phyloP scores from a whole-genome alignment of 495 filamentous ascomycete genomes.

The Evernia prunastri region DNA sequence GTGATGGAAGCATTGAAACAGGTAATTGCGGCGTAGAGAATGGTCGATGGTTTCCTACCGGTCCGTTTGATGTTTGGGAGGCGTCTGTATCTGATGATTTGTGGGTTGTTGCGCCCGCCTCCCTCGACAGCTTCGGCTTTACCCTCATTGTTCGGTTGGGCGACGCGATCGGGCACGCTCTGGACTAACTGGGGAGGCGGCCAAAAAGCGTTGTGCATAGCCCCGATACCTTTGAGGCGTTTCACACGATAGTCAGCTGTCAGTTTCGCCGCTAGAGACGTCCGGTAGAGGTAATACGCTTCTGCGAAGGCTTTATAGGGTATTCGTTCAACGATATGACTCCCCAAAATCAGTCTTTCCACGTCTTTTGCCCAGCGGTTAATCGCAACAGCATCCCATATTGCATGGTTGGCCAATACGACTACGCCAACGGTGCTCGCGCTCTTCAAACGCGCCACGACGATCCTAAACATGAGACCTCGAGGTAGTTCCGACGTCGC shows the following conservation, averaged over 20 bases:
- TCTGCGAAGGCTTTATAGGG: not conserved
- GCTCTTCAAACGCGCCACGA: not conserved
- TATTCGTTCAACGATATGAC: not conserved
- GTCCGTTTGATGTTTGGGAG: not conserved
- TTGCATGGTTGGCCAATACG: not conserved
- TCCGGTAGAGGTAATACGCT: not conserved
- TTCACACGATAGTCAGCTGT: not conserved
- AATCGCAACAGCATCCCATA: not conserved
- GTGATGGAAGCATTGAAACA: not conserved
- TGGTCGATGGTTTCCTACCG: not conserved
- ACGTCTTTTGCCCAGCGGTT: not conserved
- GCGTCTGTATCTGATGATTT: not conserved
- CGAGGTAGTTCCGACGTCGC: not conserved
- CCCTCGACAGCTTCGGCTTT: not conserved
- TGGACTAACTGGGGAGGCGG: not conserved
- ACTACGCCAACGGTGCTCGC: not conserved
- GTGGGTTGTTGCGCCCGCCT: not conserved
- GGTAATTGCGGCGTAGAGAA: not conserved
- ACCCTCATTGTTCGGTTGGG: not conserved
- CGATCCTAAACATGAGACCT: not conserved
- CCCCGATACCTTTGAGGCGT: not conserved
- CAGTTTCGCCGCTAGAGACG: not conserved
- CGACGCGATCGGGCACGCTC: not conserved
- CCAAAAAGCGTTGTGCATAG: not conserved
- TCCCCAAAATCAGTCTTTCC: not conserved